Evolutionary conservation across 225 moss, liverwort and hornwort genomes (phyloP), one percentile per base, ranked within the genome.

Genomic region (Marchantia paleacea): DNA sequence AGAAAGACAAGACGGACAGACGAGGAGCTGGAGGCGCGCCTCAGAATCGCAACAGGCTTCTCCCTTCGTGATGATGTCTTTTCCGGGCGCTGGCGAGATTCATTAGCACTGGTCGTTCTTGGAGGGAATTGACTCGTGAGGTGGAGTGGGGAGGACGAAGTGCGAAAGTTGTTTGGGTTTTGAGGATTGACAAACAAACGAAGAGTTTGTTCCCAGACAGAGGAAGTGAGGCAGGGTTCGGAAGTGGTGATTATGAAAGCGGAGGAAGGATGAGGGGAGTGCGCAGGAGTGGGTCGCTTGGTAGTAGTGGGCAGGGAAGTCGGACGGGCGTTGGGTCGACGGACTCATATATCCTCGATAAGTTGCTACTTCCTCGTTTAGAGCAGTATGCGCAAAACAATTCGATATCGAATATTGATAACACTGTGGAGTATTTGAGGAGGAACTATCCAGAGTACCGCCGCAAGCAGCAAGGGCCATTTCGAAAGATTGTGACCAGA

Each of bases 351-450:
- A 73, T 87, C 20, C 80, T 84, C 14, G 95, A 97, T 76, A 90
- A 88, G 29, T 81, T 93, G 50, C 87, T 93, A 55, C 75, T 95
- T 31, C 80, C 86, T 50, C 86, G 92, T 55, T 81, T 97, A 63
- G 93, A 87, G 73, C 93, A 93, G 83, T 95, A 91, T 65, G 88
- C 89, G 16, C 90, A 85, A 30, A 91, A 89, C 78, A 88, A 92
- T 73, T 81, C 83, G 49, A 51, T 97, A 39, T 85, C 82, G 29
- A 92, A 97, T 31, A 85, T 92, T 62, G 93, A 94, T 57, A 84
- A 62, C 14, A 88, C 90, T n/a, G 80, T 94, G 11, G 91, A 92
- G 61, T 90, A 87, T 80, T 77, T 97, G 84, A 89, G 90, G 61
- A 84, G 83, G 25, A 86, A 88, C 79, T 93, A 89, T 50, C 88